Evolutionary conservation across 164 flowering plant genomes (phyloP), one percentile per base, ranked within the genome.

Genomic region (Kingdonia uniflora): DNA sequence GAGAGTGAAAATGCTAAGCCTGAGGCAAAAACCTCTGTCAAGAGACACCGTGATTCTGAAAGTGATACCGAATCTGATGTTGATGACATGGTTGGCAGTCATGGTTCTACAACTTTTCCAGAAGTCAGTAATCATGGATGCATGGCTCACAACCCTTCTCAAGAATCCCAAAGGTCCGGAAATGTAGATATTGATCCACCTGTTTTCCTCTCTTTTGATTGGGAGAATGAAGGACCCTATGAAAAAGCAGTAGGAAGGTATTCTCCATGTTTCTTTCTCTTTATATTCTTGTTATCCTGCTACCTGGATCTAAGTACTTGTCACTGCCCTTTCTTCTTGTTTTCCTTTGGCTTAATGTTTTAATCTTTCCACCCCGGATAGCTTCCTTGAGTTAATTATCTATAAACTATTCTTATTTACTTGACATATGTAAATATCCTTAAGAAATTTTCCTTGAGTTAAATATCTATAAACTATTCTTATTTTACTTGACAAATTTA

Each of bases 161-260:
- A 60, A 23, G 76, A 59, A 58, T 69, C 76, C 39, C 65, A 72
- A 29, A 80, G 65, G 61, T 68, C 77, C 65, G 79, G 65, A 48
- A 58, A 47, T 65, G 55, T 62, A 55, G 81, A 76, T 56, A 64
- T 39, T 59, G 83, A 74, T 67, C 24, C 61, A 51, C 66, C 80
- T 22, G 73, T 68, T 58, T 82, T 75, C 56, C 84, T 94, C 57
- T 81, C 95, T 48, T 79, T 89, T 66, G 95, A 86, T 71, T 86
- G 89, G 87, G 97, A 86, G 61, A 88, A 89, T 66, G 97, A 94
- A 70, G 89, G 74, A 49, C 96, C 97, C 13, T 94, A 84, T 74
- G 86, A 81, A 74, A 82, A 77, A 69, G 95, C 99, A 52, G 95
- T 94, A 10, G 89, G 89, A 56, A 70, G 95, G 99, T 92, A 71